phyloP scores from a whole-genome alignment of 768 basidiomycete genomes.

The Kwoniella pini region DNA sequence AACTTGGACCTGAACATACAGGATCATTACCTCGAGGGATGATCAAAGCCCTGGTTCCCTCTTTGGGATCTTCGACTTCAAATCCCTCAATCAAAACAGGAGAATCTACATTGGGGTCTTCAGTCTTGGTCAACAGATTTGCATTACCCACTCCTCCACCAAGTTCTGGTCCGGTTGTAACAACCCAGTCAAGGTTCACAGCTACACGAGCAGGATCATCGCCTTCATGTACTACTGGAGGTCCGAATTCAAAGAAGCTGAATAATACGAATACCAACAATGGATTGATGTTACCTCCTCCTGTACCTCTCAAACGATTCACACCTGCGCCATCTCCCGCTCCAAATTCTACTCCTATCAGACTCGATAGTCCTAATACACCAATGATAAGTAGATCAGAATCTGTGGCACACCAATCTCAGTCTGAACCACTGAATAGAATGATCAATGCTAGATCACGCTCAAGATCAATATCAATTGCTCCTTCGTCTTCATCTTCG shows the following conservation, averaged over 20 bases:
- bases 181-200: neutral
- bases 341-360: neutral
- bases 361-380: no score
- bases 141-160: conserved; percentile 24
- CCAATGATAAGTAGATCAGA: neutral
- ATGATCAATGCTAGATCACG: neutral
- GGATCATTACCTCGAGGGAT: conserved; percentile 30
- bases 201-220: neutral
- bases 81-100: neutral
- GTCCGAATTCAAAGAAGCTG: no score
- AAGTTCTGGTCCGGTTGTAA: conserved; percentile 14
- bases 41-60: conserved; percentile 27
- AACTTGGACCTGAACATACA: conserved; percentile 34
- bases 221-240: no score
- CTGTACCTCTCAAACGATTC: conserved; percentile 24
- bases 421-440: no score
- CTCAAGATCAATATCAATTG: neutral
- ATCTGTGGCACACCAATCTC: neutral
- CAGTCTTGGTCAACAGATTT: neutral
- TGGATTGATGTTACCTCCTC: conserved; percentile 40
- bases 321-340: neutral
- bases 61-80: neutral
- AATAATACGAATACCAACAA: neutral
- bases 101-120: neutral
- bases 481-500: neutral